A percentile compares a stretch with the other conserved stretches of the same genome.
phyloP scores from a whole-genome alignment of 2,329 filamentous ascomycete genomes.

The Fusarium humuli region DNA sequence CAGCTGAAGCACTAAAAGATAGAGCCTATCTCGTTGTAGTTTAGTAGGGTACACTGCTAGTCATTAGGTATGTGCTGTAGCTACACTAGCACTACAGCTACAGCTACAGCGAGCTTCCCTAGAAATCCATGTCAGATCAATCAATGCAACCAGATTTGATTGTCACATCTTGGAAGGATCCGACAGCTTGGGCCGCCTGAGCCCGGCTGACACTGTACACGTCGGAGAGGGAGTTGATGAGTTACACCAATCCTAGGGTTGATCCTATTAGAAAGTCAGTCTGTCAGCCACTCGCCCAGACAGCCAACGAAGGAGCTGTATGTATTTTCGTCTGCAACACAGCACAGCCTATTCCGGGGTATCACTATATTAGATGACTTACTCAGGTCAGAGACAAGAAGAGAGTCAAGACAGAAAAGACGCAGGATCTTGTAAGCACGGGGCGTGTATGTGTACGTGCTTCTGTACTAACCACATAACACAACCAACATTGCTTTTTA shows the following conservation, averaged over 20 bases:
- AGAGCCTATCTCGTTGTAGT: constrained; percentile 3
- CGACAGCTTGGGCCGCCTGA: constrained; percentile 45
- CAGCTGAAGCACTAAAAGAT: constrained; percentile 16
- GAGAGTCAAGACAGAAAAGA: neutral
- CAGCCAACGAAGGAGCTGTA: constrained; percentile 37
- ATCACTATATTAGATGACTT: constrained; percentile 10
- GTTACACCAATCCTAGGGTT: constrained; percentile 18
- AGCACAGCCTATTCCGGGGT: constrained; percentile 35
- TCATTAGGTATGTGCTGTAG: constrained; percentile 2
- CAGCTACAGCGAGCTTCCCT: neutral
- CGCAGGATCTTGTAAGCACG: constrained; percentile 38
- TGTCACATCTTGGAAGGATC: constrained; percentile 43
- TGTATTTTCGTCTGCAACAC: constrained; percentile 45
- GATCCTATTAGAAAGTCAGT: constrained; percentile 32
- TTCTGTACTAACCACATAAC: neutral
- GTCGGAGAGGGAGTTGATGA: constrained; percentile 32
- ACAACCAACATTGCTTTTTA: constrained; percentile 36
- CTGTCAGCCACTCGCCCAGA: constrained; percentile 43
- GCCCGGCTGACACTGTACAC: constrained; percentile 40
- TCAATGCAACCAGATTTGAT: constrained; percentile 41
- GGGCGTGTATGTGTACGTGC: constrained; percentile 22
- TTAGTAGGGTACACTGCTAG: neutral
- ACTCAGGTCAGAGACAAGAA: neutral
- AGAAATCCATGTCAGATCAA: constrained; percentile 28
- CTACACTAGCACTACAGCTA: neutral